phyloP scores from a whole-genome alignment of 257 asterid species.

The Parsonsia alboflavescens region DNA sequence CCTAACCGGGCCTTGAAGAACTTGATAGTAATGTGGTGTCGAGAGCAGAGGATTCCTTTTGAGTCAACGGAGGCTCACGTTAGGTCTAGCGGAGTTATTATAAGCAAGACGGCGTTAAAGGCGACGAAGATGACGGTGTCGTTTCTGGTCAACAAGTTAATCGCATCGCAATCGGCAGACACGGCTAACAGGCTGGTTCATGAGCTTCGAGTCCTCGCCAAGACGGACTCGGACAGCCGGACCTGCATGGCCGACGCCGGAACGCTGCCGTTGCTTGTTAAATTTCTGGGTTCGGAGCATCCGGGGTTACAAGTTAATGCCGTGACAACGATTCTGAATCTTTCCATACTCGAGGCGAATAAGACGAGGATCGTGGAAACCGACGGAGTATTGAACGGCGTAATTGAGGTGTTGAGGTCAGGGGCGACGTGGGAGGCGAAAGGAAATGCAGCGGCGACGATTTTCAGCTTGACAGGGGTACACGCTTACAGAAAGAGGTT shows the following conservation, averaged over 20 bases:
- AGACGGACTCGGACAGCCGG: conserved; percentile 75
- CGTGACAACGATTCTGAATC: conserved; percentile 71
- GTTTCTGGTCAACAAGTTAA: conserved; percentile 53
- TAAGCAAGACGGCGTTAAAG: conserved; percentile 68
- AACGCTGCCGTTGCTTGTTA: conserved; percentile 56
- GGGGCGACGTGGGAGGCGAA: conserved; percentile 93
- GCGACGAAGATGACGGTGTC: conserved; percentile 77
- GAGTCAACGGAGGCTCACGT: conserved; percentile 41
- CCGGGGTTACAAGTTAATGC: conserved; percentile 76
- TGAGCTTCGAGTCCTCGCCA: conserved; percentile 73
- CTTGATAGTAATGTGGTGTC: conserved; percentile 78
- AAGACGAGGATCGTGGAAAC: conserved; percentile 69
- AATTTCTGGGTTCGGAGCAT: conserved; percentile 51
- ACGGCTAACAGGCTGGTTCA: conserved; percentile 56
- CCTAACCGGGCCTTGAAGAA: conserved; percentile 63
- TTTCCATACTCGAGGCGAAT: conserved; percentile 77
- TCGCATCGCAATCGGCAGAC: conserved; percentile 45
- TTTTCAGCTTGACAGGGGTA: conserved; percentile 62
- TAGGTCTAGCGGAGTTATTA: conserved; percentile 15
- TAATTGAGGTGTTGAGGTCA: conserved; percentile 63
- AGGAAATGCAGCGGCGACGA: conserved; percentile 88
- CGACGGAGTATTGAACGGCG: conserved; percentile 64
- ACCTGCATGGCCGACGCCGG: conserved; percentile 78
- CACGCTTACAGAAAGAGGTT: conserved; percentile 52
- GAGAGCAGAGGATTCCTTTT: conserved; percentile 69